Percentiles rank a stretch among this genome's conserved stretches.
These are phyloP conservation scores for Pyrus bretschneideri DNA, from an alignment of 306 rosid species.

Conservation along the genomic window DNA sequence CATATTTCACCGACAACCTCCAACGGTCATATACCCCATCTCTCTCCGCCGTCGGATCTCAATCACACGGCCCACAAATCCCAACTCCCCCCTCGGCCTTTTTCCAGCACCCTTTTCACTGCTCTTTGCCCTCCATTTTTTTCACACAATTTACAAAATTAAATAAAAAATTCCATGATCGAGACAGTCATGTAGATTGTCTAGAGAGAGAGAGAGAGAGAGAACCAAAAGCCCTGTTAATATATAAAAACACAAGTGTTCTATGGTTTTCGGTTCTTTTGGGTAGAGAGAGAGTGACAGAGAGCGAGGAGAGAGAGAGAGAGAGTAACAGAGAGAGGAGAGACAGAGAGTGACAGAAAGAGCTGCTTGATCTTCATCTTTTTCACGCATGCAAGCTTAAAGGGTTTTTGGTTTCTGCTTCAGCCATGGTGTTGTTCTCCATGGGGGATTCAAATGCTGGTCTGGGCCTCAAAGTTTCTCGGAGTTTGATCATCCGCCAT, in stretches of 20 bases:
- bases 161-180: constrained; percentile 32
- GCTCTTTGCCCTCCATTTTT: constrained; percentile 15
- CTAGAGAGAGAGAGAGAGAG: constrained; percentile 7
- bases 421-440: constrained; percentile 40
- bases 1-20: constrained; percentile 36
- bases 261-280: constrained; percentile 42
- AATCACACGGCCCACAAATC: constrained; percentile 33
- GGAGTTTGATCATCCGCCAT: constrained; percentile 40
- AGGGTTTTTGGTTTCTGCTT: constrained; percentile 23
- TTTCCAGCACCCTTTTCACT: constrained; percentile 21
- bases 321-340: background rate
- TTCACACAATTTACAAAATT: constrained; percentile 34
- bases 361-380: constrained; percentile 3
- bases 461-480: constrained; percentile 49
- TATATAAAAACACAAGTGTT: constrained; percentile 32
- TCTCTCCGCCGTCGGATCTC: constrained; percentile 50
- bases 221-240: background rate
- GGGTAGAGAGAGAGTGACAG: constrained; percentile 22
- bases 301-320: background rate
- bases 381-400: constrained; percentile 32
- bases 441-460: constrained; percentile 50
- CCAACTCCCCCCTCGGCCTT: background rate
- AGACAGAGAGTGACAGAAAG: background rate
- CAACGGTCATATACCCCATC: constrained; percentile 68
- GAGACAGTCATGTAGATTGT: constrained; percentile 37